Base-by-base conservation (phyloP, 805 yeast species). In the Clavispora carvajalis region DNA sequence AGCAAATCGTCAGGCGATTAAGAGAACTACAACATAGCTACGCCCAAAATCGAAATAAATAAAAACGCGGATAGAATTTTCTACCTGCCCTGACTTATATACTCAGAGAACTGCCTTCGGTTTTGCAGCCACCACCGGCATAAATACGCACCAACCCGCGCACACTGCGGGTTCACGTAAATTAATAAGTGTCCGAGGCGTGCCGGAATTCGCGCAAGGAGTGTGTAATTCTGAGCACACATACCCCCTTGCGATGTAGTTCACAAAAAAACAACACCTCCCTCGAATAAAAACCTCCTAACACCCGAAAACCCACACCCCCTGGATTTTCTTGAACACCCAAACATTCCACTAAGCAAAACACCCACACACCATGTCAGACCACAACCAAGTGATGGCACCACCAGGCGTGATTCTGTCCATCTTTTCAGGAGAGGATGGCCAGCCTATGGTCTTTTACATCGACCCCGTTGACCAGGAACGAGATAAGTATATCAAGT, bases 381-480 rank as follows among this genome's bases (percentile, higher is more conserved):
- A 38, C 23, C 30, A 25, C 22, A 23, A 24, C 33, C 31, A 28
- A 30, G 30, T 23, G n/a, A 31, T 31, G 33, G 33, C 33, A 11
- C 38, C 44, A 25, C 40, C 39, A 5, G 37, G 37, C 16, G 37
- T 33, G 29, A 18, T 21, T 22, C 40, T 33, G 28, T 28, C 36
- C 26, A 33, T 43, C 30, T 46, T 46, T 34, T 39, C 41, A 6
- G 44, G 37, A 13, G 43, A 36, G n/a, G 18, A 22, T 10, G 49
- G 47, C 17, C 34, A 22, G 18, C 45, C 45, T 7, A 33, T 46
- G 19, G 47, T 36, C n/a, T 46, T 46, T 33, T 41, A 28, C 39
- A 46, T 46, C 21, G 42, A 36, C 24, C 39, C 39, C 10, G 19
- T 22, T 11, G 49, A 46, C 23, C 37, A 40, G 9, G 26, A 36